Evolutionary conservation across 2,329 filamentous ascomycete genomes (phyloP), one percentile per base, ranked within the genome.

Genomic region (Scedosporium boydii): DNA sequence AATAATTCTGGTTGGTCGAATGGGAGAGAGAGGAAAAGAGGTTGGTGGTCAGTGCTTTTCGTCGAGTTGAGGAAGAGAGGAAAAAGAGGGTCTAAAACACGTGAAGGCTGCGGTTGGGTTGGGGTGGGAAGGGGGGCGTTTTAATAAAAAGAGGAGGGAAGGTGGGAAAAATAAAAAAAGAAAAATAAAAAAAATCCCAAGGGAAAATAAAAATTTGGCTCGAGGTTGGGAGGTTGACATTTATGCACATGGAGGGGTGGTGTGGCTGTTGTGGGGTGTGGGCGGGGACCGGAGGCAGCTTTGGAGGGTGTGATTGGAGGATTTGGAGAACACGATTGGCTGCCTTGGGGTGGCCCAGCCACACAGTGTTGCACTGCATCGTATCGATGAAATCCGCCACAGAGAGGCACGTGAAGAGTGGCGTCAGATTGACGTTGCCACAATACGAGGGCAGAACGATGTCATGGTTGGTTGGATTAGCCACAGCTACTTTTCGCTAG

Each of bases 1-100:
- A 21, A 27, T n/a, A 42, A 26, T 23, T 7, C 48, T 61, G 59
- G 59, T 61, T 61, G 59, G 59, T 56, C 48, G 18, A 48, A 59
- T 38, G 46, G 46, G 14, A n/a, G 18, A 27, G 57, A 59, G 21
- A 23, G 57, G n/a, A 18, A 21, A 21, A 26, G 38, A 21, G 55
- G 34, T 60, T 38, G 26, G 42, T 60, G 58, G 34, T 60, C 58
- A 48, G 42, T 60, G 58, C 58, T 44, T 26, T 44, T n/a, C 6
- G 46, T n/a, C 1, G 26, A 38, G 59, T 51, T 26, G 26, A 21
- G 56, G 34, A n/a, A 16, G 27, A 1, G 29, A 29, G 56, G 16
- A 42, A 42, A 48, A 48, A 48, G 42, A 29, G 44, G 58, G 58
- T 51, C 58, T 23, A 53, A 61, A 53, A 53, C 48, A 61, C 48